Evolutionary conservation across 1,139 yeast species (phyloP), one percentile per base, ranked within the genome.

Genomic region (Suhomyces terraborum): DNA sequence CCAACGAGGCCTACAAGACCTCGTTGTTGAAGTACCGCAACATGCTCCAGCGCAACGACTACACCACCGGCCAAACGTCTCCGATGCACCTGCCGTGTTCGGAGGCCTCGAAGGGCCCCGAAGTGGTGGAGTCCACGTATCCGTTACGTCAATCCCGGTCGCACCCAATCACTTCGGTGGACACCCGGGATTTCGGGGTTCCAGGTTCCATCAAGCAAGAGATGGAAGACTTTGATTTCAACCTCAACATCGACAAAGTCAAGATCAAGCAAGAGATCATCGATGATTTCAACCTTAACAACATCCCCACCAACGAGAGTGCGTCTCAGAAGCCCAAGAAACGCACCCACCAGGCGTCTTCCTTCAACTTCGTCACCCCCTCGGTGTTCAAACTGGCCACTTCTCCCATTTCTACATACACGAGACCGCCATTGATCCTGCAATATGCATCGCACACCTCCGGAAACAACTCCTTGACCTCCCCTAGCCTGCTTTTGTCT

Each of bases 201-300:
- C 10, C 14, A 8, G 28, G 25, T 26, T 16, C 32, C 16, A 20
- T 31, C 18, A 31, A 31, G 26, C 23, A 31, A 16, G 34, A 31
- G 9, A 3, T 26, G 29, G 29, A 23, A 10, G 35, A 32, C 21
- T 32, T 32, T 9, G 21, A 30, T 12, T 38, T 33, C 30, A 31
- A 32, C 20, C 14, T 36, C 32, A 38, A 44, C 19, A 49, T 54
- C 44, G 69, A 64, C 41, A 64, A 61, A 46, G 50, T 51, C 32
- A 59, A 63, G 42, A 62, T 69, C 48, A 70, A 69, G 47, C 73
- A 68, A 47, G 73, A 69, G 44, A 68, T 68, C 42, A 67, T 67
- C 38, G 70, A 69, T 43, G 75, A 69, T 48, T 69, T 69, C 48
- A 48, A 58, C 36, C 55, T 69, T 46, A 69, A 69, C 53, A 69